These are phyloP conservation scores for Neospermospora avenae DNA, from an alignment of 2,329 filamentous ascomycete species.

Conservation along the genomic window DNA sequence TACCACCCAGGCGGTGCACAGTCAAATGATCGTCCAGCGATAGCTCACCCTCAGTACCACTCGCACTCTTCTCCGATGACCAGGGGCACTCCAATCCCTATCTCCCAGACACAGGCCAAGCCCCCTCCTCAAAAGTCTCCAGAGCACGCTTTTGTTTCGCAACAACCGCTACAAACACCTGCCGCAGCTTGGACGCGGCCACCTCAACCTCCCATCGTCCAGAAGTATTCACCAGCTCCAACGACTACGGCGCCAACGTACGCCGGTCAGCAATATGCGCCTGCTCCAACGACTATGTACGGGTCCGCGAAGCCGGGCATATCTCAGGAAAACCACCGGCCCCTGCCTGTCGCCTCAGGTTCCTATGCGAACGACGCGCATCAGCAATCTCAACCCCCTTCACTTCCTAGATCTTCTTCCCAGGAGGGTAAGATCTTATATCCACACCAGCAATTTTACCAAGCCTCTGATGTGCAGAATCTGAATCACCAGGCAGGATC, in stretches of 20 bases:
- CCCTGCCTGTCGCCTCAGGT: background rate
- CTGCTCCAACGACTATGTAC: background rate
- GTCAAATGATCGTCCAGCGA: background rate
- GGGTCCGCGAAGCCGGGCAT: background rate
- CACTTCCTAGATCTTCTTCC: background rate
- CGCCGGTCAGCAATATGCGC: background rate
- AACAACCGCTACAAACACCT: background rate
- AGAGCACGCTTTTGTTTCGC: background rate
- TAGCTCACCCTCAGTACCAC: background rate
- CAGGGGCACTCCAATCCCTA: background rate
- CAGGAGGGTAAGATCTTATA: background rate
- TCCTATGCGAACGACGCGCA: background rate
- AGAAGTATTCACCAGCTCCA: background rate
- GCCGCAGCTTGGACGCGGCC: background rate
- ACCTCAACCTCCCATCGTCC: background rate
- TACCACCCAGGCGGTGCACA: background rate
- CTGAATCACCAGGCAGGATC: conserved; percentile 7
- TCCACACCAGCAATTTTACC: conserved; percentile 10
- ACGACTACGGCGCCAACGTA: background rate
- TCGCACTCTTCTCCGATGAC: background rate
- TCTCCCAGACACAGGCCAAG: background rate
- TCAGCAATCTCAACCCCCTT: background rate
- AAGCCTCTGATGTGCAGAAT: conserved; percentile 4
- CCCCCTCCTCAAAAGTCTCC: conserved; percentile 1
- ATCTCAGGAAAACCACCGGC: conserved; percentile 8